A percentile compares a stretch with the other conserved stretches of the same genome.
Evolutionary conservation across 371 early-diverging fungal species (phyloP).

Genomic region (Lichtheimia hyalospora): DNA sequence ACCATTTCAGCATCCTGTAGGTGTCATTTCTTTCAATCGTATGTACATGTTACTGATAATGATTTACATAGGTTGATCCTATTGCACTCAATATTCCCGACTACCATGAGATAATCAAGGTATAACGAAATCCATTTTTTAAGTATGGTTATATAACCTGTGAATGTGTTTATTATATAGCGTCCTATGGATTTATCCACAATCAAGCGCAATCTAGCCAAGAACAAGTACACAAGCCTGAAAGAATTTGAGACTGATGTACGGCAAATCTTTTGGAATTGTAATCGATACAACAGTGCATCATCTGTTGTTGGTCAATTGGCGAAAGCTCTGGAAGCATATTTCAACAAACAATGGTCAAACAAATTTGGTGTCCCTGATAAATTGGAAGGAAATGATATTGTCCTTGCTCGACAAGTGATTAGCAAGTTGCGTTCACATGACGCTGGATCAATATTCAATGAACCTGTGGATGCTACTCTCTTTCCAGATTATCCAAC

Average conservation of each 20-base stretch:
- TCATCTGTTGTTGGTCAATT: slow-evolving; percentile 48
- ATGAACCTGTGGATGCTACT: slow-evolving; percentile 89
- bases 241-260: slow-evolving; percentile 59
- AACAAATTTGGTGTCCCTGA: slow-evolving; percentile 35
- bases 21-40: neutral
- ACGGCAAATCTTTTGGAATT: slow-evolving; percentile 58
- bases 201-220: slow-evolving; percentile 74
- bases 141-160: neutral
- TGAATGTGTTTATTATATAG: slow-evolving; percentile 25
- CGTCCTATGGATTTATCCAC: slow-evolving; percentile 96
- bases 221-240: slow-evolving; percentile 36
- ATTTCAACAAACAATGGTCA: slow-evolving; percentile 41
- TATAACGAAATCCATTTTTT: neutral
- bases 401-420: slow-evolving; percentile 30
- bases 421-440: slow-evolving; percentile 35
- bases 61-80: slow-evolving; percentile 74
- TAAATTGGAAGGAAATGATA: slow-evolving; percentile 30
- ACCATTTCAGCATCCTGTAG: slow-evolving; percentile 38
- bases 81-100: slow-evolving; percentile 78
- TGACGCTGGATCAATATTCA: slow-evolving; percentile 54
- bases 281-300: slow-evolving; percentile 87
- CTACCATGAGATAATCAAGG: slow-evolving; percentile 84
- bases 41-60: neutral
- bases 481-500: slow-evolving; percentile 85
- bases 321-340: slow-evolving; percentile 33